phyloP scores from a whole-genome alignment of 2,329 filamentous ascomycete genomes.

The Plenodomus tracheiphilus region DNA sequence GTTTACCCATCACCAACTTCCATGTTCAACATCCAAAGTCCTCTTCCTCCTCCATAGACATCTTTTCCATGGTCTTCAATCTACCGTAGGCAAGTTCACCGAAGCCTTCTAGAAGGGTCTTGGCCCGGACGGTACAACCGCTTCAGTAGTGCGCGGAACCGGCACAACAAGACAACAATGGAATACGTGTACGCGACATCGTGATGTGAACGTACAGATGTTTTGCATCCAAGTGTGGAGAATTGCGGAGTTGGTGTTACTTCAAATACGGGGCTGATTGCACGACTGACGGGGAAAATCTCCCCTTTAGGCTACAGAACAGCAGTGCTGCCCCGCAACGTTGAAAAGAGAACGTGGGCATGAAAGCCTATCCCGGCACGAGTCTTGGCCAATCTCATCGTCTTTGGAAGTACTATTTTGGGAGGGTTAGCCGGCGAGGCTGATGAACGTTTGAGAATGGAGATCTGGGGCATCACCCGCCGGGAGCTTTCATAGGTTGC shows the following conservation, averaged over 20 bases:
- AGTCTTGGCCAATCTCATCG: no score
- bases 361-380: no score
- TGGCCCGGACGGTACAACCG: neutral
- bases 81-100: no score
- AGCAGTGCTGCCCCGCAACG: no score
- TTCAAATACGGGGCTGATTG: constrained; percentile 5
- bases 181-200: constrained; percentile 6
- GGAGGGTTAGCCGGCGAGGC: no score
- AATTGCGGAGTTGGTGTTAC: constrained; percentile 19
- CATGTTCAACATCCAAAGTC: neutral
- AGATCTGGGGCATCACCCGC: constrained; percentile 1
- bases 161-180: neutral
- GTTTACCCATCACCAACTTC: neutral
- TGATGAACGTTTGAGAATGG: no score
- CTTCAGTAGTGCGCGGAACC: neutral
- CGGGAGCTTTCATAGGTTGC: neutral
- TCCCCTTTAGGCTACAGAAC: constrained; percentile 12
- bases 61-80: neutral
- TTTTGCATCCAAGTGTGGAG: constrained; percentile 7
- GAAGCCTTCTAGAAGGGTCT: no score
- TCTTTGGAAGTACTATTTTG: no score
- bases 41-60: neutral
- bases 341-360: no score
- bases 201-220: constrained; percentile 14
- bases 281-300: constrained; percentile 23